phyloP scores from a whole-genome alignment of 2,329 filamentous ascomycete genomes.

The Colletotrichum shisoi region DNA sequence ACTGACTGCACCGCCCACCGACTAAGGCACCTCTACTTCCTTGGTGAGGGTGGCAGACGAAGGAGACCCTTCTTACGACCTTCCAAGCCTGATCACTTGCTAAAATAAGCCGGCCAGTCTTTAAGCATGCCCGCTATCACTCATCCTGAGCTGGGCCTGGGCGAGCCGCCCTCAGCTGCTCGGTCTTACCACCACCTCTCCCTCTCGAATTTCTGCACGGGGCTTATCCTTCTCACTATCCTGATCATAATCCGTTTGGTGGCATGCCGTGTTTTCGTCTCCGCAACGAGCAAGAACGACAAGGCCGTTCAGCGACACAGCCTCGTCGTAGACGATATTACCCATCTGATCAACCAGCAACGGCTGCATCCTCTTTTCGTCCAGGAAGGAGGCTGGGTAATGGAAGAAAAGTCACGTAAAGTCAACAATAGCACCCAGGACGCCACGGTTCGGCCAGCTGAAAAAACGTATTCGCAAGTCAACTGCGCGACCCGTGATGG shows the following conservation, averaged over 20 bases:
- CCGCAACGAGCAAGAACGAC: constrained; percentile 9
- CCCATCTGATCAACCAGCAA: constrained; percentile 33
- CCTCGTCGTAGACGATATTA: background rate
- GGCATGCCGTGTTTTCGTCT: constrained; percentile 8
- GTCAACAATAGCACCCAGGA: constrained; percentile 42
- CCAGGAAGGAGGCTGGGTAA: constrained; percentile 26
- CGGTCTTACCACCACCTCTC: constrained; percentile 25
- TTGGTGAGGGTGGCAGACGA: constrained; percentile 12
- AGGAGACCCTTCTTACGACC: constrained; percentile 28
- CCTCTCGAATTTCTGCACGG: constrained; percentile 44
- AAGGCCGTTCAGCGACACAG: background rate
- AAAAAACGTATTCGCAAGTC: constrained; percentile 22
- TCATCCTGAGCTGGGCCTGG: constrained; percentile 43
- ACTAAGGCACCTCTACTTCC: constrained; percentile 36
- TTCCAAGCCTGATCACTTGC: constrained; percentile 42
- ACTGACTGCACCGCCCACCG: constrained; percentile 31
- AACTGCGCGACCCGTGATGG: constrained; percentile 12
- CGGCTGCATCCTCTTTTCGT: constrained; percentile 35
- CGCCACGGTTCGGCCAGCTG: constrained; percentile 16
- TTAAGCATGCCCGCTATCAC: constrained; percentile 51
- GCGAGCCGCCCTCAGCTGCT: constrained; percentile 40
- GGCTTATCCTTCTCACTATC: constrained; percentile 48
- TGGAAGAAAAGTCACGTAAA: constrained; percentile 47
- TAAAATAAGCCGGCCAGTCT: constrained; percentile 46
- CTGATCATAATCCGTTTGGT: constrained; percentile 45